These are phyloP conservation scores for Yamadazyma atmosphaerica DNA, from an alignment of 1,139 yeast species.

Conservation along the genomic window DNA sequence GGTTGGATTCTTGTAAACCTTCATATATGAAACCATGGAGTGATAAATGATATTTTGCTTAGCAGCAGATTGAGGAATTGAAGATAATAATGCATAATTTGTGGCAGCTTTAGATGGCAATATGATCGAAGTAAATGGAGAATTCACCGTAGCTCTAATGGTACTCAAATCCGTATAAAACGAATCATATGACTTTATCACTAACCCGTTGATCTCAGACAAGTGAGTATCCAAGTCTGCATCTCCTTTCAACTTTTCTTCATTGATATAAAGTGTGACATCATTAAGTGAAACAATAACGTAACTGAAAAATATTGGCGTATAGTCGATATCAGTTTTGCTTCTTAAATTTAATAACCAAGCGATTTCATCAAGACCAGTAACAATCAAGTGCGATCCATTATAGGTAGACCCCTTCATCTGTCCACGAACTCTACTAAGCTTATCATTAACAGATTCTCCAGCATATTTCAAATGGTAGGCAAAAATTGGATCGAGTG, in stretches of 20 bases:
- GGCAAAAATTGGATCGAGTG: slow-evolving; percentile 39
- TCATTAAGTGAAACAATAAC: slow-evolving; percentile 31
- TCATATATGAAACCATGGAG: slow-evolving; percentile 37
- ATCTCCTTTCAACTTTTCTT: slow-evolving; percentile 26
- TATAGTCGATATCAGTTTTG: slow-evolving; percentile 44
- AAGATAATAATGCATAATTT: slow-evolving; percentile 33
- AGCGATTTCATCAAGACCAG: slow-evolving; percentile 54
- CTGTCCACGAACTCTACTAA: slow-evolving; percentile 26
- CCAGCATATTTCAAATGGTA: slow-evolving; percentile 47
- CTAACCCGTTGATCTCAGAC: slow-evolving; percentile 31
- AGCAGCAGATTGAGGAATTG: slow-evolving; percentile 31
- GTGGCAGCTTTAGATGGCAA: slow-evolving; percentile 34
- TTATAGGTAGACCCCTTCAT: slow-evolving; percentile 18
- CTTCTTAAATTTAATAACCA: slow-evolving; percentile 55
- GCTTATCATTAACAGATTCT: slow-evolving; percentile 34
- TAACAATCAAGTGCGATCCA: slow-evolving; percentile 35
- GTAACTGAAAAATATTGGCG: slow-evolving; percentile 54
- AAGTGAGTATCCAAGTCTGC: slow-evolving; percentile 15
- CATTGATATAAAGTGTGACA: slow-evolving; percentile 39
- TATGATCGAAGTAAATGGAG: slow-evolving; percentile 22
- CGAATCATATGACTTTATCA: slow-evolving; percentile 26
- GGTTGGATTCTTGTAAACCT: slow-evolving; percentile 37
- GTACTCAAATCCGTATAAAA: slow-evolving; percentile 33
- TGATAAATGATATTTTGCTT: slow-evolving; percentile 25
- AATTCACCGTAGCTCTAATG: slow-evolving; percentile 22